Evolutionary conservation across 2,329 filamentous ascomycete genomes (phyloP).

Genomic region (Cadophora malorum): DNA sequence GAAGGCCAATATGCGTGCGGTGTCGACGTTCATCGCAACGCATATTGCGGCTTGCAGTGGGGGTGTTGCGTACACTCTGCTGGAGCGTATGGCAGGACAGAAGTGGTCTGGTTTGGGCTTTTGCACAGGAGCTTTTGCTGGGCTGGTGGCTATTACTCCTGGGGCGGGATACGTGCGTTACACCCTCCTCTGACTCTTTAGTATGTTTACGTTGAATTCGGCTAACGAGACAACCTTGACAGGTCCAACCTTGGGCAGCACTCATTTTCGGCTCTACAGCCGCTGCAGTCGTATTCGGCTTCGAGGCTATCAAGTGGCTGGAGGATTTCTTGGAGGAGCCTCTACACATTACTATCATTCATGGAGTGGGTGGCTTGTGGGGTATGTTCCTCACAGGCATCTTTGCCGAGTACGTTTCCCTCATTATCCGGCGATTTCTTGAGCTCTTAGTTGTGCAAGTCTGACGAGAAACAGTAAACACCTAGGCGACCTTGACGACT

Average conservation of each 20-base stretch:
- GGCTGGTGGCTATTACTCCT: constrained; percentile 84
- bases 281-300: constrained; percentile 59
- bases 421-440: not conserved
- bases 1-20: constrained; percentile 77
- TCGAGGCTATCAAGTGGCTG: constrained; percentile 18
- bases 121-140: constrained; percentile 85
- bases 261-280: constrained; percentile 50
- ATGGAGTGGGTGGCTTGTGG: constrained; percentile 78
- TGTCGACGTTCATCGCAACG: constrained; percentile 84
- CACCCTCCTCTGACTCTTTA: no score
- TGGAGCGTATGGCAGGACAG: constrained; percentile 83
- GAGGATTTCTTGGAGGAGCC: constrained; percentile 65
- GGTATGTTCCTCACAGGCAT: constrained; percentile 77
- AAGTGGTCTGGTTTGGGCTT: constrained; percentile 93
- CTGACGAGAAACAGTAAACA: constrained; percentile 25
- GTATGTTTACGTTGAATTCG: not conserved
- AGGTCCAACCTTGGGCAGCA: constrained; percentile 61
- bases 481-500: constrained; percentile 67
- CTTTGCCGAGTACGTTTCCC: constrained; percentile 72
- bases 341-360: constrained; percentile 84
- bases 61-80: constrained; percentile 83
- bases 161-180: constrained; percentile 78
- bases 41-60: constrained; percentile 83
- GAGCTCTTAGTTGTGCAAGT: not conserved
- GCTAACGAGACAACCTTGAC: not conserved